Base-by-base conservation (phyloP, 192 early-diverging fungal species). In the Diversispora epigaea region DNA sequence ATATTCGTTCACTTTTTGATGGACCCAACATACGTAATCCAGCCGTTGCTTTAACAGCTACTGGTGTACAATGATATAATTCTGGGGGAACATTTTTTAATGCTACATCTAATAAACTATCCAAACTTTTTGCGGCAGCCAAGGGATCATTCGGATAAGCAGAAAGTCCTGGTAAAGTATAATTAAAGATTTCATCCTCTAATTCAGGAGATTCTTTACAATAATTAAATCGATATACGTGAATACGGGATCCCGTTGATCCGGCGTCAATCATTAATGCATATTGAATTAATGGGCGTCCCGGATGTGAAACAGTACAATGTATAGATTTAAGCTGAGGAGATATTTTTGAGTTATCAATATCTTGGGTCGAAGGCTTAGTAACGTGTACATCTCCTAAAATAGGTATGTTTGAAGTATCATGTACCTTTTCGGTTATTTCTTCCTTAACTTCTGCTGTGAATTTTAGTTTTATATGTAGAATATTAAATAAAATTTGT, bases 241-340 rank as follows among this genome's bases (percentile, higher is more conserved):
- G 97, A 76, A 99, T 94, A 21, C 97, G 94, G 9, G 96, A 98
- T 47, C 96, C 97, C 19, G 95, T 96, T 4, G 95, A 97, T 4
- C 97, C 97, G 25, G 97, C 97, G 75, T 99, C 97, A 32, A 99
- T 75, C 91, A 99, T 95, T 19, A 99, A 81, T 44, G 91, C 95
- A 82, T 96, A 96, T 78, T 99, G 94, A 25, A 93, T 80, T 40
- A 92, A 80, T 4, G 92, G 95, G 55, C 87, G 86, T 7, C 89
- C 88, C 12, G 87, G 89, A 69, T 89, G 81, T 15, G 89, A 71
- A 2, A 89, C 68, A 12, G 84, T 83, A 75, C 91, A 92, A 76
- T 90, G 89, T 15, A 70, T 68, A 4, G 91, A 90, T 49, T 25
- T 17, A 7, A 25, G 22, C 32, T 69, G 4, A 52, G 44, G 17